These are phyloP conservation scores for Ilyonectria mors-panacis DNA, from an alignment of 2,329 filamentous ascomycete species.

Conservation along the genomic window DNA sequence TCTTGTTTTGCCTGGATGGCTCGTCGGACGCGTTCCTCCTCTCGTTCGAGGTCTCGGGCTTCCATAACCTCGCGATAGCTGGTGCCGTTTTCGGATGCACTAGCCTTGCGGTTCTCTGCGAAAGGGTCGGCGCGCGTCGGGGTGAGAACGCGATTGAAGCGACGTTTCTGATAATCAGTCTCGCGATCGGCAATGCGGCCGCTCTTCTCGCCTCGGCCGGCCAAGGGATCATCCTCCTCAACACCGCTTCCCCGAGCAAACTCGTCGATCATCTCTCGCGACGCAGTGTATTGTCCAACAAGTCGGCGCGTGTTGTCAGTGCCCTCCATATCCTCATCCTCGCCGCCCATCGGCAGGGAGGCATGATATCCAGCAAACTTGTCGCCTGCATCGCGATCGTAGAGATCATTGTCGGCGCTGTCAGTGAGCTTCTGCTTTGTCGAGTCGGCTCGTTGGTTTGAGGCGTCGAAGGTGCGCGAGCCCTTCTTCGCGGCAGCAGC, in stretches of 20 bases:
- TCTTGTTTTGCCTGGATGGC: constrained; percentile 83
- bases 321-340: constrained; percentile 84
- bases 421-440: constrained; percentile 95
- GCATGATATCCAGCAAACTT: constrained; percentile 92
- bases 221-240: constrained; percentile 91
- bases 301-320: constrained; percentile 81
- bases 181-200: constrained; percentile 93
- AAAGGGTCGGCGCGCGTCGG: constrained; percentile 91
- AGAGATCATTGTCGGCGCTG: constrained; percentile 88
- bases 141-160: constrained; percentile 89
- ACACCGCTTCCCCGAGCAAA: constrained; percentile 88
- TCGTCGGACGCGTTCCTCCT: constrained; percentile 88
- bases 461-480: constrained; percentile 83
- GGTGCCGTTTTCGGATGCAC: constrained; percentile 78
- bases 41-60: constrained; percentile 88
- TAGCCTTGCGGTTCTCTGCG: constrained; percentile 79
- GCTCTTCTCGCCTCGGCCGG: constrained; percentile 87
- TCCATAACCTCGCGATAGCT: constrained; percentile 95
- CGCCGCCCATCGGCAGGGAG: constrained; percentile 85
- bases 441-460: constrained; percentile 86
- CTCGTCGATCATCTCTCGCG: constrained; percentile 92
- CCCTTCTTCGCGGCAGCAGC: constrained; percentile 84
- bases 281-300: constrained; percentile 96
- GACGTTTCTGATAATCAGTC: constrained; percentile 97
- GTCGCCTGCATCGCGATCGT: constrained; percentile 82